Evolutionary conservation across 2,329 filamentous ascomycete genomes (phyloP), one percentile per base, ranked within the genome.

Genomic region (Pleoardoris graminearum): DNA sequence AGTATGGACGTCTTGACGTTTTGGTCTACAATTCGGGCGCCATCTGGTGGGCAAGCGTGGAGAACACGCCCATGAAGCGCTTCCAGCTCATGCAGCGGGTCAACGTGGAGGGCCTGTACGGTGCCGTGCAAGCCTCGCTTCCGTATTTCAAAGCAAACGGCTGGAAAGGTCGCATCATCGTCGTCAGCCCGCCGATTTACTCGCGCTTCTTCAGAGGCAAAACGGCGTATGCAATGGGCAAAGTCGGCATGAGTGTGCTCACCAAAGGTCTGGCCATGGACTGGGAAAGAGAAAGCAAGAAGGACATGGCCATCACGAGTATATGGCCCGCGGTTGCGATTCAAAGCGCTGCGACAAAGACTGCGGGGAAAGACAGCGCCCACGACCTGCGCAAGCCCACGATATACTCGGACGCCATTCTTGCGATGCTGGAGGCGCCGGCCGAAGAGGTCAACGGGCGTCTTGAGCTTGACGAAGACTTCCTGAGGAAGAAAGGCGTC

Each of bases 201-300:
- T 88, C 84, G 57, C 81, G 91, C 25, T 95, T 95, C 73, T 92
- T 94, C 71, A 77, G 88, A 19, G 91, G 90, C 10, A 95, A 95
- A 80, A 89, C 90, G 1, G 89, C 88, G 12, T 95, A 95, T 74
- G 89, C 91, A 0, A 82, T 85, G 74, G 81, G 80, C 57, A 94
- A 94, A 68, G 82, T 93, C 3, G 89, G 80, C 38, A 95, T 95
- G 90, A 88, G 84, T 63, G 88, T 93, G 3, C 69, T 95, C 38
- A 90, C 88, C 0, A 90, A 90, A 68, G 91, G 90, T 0, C 76
- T 95, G 12, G 89, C 88, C 0, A 90, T 94, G 87, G 91, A 95
- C 63, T 90, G 89, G 67, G 76, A 83, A 59, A 77, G 90, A 27
- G 80, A 91, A 60, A 85, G 82, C 0, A 80, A 82, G 60, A 74